A percentile compares a stretch with the other conserved stretches of the same genome.
phyloP scores from a whole-genome alignment of 371 early-diverging fungal genomes.

The Apophysomyces trapeziformis region DNA sequence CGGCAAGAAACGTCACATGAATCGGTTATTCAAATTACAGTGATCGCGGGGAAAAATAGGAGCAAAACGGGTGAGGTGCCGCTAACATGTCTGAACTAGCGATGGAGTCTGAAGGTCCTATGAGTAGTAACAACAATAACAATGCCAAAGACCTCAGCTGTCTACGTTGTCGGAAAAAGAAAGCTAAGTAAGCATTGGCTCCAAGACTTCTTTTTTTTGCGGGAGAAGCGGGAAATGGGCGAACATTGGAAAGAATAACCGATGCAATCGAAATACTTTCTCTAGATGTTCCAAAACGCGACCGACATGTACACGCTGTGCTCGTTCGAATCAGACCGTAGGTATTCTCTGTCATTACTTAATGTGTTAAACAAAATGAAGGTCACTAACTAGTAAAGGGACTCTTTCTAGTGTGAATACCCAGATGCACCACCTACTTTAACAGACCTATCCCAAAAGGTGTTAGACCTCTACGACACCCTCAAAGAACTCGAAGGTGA shows the following conservation, averaged over 20 bases:
- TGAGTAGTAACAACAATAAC: conserved; percentile 1
- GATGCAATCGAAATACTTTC: background rate
- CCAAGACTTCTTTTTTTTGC: background rate
- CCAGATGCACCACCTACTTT: conserved; percentile 57
- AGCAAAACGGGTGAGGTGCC: background rate
- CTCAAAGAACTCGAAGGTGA: conserved; percentile 46
- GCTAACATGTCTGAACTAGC: too few species aligned
- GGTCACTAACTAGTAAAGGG: background rate
- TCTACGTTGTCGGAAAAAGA: conserved; percentile 56
- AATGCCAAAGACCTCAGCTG: conserved; percentile 47
- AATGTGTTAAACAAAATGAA: background rate
- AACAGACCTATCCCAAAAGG: conserved; percentile 51
- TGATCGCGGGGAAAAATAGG: conserved; percentile 25
- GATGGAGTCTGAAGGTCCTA: conserved; percentile 15
- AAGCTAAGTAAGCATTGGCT: conserved; percentile 47
- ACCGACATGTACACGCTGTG: conserved; percentile 53
- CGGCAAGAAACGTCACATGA: background rate
- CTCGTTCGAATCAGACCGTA: conserved; percentile 54
- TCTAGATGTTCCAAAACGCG: conserved; percentile 55
- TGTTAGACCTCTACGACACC: conserved; percentile 47
- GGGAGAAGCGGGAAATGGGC: conserved; percentile 4
- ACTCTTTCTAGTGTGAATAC: conserved; percentile 45
- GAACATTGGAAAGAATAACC: background rate
- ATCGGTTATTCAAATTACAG: background rate
- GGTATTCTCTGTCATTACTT: background rate